A percentile compares a stretch with the other conserved stretches of the same genome.
phyloP scores from a whole-genome alignment of 768 basidiomycete species.

The Chalciporus piperatus region DNA sequence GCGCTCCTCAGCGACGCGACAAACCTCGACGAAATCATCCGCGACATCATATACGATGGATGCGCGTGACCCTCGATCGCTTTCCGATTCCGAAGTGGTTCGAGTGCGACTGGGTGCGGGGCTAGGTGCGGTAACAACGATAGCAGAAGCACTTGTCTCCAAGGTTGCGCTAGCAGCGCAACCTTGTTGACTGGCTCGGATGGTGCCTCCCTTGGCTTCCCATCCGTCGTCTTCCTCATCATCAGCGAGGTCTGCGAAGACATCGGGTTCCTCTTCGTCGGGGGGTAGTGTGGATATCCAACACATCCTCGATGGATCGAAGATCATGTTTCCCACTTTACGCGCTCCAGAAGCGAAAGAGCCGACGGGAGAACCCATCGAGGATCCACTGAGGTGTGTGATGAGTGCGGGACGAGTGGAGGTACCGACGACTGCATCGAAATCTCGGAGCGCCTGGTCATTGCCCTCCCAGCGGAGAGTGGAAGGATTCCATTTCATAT shows the following conservation, averaged over 20 bases:
- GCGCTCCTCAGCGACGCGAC: conserved; percentile 74
- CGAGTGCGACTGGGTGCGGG: conserved; percentile 62
- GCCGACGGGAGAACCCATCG: conserved; percentile 73
- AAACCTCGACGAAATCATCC: conserved; percentile 67
- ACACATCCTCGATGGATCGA: conserved; percentile 92
- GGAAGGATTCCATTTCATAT: conserved; percentile 96
- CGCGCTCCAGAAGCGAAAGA: conserved; percentile 76
- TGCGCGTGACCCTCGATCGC: conserved; percentile 71
- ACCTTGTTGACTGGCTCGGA: conserved; percentile 57
- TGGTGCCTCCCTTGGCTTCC: conserved; percentile 77
- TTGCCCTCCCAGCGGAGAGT: conserved; percentile 97
- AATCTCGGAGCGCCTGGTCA: conserved; percentile 86
- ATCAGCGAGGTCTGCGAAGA: conserved; percentile 90
- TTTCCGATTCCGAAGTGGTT: conserved; percentile 71
- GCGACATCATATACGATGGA: conserved; percentile 78
- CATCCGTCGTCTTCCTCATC: conserved; percentile 78
- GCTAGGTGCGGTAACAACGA: conserved; percentile 47
- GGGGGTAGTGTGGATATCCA: conserved; percentile 86
- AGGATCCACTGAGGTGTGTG: conserved; percentile 89
- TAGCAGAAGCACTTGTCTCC: conserved; percentile 27
- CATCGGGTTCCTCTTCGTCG: conserved; percentile 92
- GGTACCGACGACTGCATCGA: conserved; percentile 75
- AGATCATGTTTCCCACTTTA: conserved; percentile 97
- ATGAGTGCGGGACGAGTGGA: conserved; percentile 94
- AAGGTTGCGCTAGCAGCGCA: conserved; percentile 24